Evolutionary conservation across 805 yeast species (phyloP).

Genomic region (Lipomyces yamadae): DNA sequence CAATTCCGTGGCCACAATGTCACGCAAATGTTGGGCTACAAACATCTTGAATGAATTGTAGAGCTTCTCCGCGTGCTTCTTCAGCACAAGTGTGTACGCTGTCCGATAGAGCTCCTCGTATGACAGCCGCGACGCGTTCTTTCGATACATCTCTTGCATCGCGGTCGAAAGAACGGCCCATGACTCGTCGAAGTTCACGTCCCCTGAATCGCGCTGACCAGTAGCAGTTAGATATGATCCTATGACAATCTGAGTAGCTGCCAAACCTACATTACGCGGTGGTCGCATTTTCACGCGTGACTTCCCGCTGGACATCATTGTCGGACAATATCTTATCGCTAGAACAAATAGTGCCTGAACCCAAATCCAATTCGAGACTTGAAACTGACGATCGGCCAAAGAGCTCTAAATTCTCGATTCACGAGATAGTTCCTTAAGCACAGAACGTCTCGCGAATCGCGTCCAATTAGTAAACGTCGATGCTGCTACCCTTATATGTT

Average conservation of each 20-base stretch:
- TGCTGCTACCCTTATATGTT: background rate
- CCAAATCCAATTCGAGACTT: background rate
- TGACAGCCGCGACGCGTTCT: conserved; percentile 73
- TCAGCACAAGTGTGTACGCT: conserved; percentile 74
- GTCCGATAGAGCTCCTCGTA: conserved; percentile 82
- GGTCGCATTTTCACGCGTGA: conserved; percentile 38
- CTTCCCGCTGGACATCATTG: conserved; percentile 32
- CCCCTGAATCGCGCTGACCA: conserved; percentile 35
- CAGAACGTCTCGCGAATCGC: background rate
- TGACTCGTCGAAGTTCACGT: conserved; percentile 62
- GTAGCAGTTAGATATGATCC: background rate
- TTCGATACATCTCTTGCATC: conserved; percentile 68
- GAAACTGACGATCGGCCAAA: background rate
- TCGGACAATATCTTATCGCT: background rate
- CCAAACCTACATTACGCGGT: conserved; percentile 32
- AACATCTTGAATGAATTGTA: conserved; percentile 63
- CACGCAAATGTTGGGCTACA: conserved; percentile 54
- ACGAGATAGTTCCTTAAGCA: background rate
- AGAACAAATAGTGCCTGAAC: background rate
- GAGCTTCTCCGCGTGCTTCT: conserved; percentile 67
- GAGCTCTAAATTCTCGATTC: background rate
- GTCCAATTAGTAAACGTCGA: background rate
- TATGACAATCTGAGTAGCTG: background rate
- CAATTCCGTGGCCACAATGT: conserved; percentile 36
- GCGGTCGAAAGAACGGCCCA: conserved; percentile 73